Evolutionary conservation across 2,329 filamentous ascomycete species (phyloP), one percentile per base, ranked within the genome.

Genomic region (Cladosporium sp.): DNA sequence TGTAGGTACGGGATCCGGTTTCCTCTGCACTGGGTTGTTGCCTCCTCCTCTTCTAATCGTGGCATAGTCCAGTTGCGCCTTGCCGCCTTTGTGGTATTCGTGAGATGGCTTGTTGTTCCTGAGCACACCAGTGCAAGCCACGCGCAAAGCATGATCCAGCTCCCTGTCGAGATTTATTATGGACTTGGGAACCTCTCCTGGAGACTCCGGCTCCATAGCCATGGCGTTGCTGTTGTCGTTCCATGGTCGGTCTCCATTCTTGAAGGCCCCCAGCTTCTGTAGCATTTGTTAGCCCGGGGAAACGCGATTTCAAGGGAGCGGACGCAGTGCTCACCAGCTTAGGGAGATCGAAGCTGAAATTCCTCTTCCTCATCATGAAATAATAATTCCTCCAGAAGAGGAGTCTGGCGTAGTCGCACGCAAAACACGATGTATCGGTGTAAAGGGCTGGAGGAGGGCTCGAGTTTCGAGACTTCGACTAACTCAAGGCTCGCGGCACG

Each of bases 41-140:
- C 63, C 59, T 18, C 44, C 65, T 59, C 59, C 65, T 59, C 60
- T 66, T 67, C 72, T 75, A 66, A 77, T 72, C 26, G 74, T 70
- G 14, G 72, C 74, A 71, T 77, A 77, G 68, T 77, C 74, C 66
- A 75, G 67, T 58, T 74, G 74, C 47, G 72, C 72, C 63, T 73
- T 75, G 38, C 66, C 65, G 32, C 54, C 55, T 8, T 68, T 66
- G 28, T 72, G 69, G 51, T 69, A 59, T 52, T 77, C 69, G 52
- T 77, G 75, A 26, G 76, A 78, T 3, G 76, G 76, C 65, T 75
- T 77, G 64, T 73, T 75, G 64, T 77, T 74, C 32, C 75, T 72
- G 64, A 83, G 73, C 64, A 84, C 78, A 62, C 78, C 77, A 26
- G 78, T 77, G 72, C 82, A 84, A 65, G 81, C 80, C 54, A 75